These are phyloP conservation scores for Neurospora sp. DNA, from an alignment of 2,329 filamentous ascomycete species.

Conservation along the genomic window DNA sequence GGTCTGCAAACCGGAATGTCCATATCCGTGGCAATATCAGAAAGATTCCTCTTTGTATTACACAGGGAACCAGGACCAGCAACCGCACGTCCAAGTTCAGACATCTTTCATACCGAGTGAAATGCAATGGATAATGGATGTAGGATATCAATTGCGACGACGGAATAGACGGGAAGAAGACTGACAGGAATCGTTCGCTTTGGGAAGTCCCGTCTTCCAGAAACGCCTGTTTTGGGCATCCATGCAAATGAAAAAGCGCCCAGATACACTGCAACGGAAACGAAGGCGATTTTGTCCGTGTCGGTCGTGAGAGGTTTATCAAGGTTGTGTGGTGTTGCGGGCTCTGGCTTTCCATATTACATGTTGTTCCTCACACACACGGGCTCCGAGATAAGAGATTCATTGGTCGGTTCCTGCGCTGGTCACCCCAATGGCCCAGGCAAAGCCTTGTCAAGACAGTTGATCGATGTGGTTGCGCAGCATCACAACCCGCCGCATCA, in stretches of 20 bases:
- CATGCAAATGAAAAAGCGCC: background rate
- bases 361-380: background rate
- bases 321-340: background rate
- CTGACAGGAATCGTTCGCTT: background rate
- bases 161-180: background rate
- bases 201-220: background rate
- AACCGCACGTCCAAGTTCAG: background rate
- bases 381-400: conserved; percentile 1
- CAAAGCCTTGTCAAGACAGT: conserved; percentile 2
- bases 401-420: conserved; percentile 1
- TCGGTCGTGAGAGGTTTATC: background rate
- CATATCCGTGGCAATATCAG: background rate
- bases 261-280: background rate
- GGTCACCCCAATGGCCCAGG: background rate
- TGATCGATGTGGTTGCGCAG: conserved; percentile 1
- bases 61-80: background rate
- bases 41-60: background rate
- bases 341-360: background rate
- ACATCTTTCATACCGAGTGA: background rate
- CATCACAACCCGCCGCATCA: conserved; percentile 1
- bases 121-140: background rate
- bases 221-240: background rate
- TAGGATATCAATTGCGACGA: background rate
- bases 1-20: background rate
- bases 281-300: background rate